Evolutionary conservation across 176 grass and related monocot genomes (phyloP).

Genomic region (Phragmites australis): DNA sequence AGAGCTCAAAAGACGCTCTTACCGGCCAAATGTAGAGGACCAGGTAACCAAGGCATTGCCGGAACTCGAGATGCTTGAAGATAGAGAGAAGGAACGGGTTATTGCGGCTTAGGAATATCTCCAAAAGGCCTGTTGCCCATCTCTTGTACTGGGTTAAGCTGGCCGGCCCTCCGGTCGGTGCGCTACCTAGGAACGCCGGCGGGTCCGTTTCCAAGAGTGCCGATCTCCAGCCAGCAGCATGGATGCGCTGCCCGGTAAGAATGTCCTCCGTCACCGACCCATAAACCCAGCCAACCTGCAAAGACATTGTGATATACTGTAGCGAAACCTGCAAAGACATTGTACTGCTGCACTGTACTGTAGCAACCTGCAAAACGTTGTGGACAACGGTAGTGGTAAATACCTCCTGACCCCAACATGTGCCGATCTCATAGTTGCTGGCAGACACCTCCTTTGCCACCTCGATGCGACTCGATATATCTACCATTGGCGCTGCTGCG

Average conservation of each 20-base stretch:
- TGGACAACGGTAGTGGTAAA: too few relatives aligned
- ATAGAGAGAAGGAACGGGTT: slow-evolving; percentile 24
- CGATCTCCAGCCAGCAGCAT: slow-evolving; percentile 14
- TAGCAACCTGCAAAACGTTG: not conserved
- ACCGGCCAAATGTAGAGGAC: not conserved
- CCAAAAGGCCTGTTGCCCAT: slow-evolving; percentile 48
- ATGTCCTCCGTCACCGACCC: slow-evolving; percentile 49
- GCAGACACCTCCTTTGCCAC: slow-evolving; percentile 22
- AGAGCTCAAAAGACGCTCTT: slow-evolving; percentile 46
- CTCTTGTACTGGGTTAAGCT: slow-evolving; percentile 56
- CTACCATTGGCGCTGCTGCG: not conserved
- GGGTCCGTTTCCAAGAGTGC: not conserved
- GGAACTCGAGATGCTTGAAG: slow-evolving; percentile 27
- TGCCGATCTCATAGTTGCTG: slow-evolving; percentile 31
- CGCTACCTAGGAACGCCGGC: slow-evolving; percentile 24
- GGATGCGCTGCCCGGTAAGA: slow-evolving; percentile 40
- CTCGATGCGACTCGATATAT: not conserved
- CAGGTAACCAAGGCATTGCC: slow-evolving; percentile 43
- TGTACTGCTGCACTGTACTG: not conserved
- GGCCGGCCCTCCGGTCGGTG: slow-evolving; percentile 33
- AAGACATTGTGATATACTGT: not conserved
- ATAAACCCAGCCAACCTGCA: slow-evolving; percentile 47
- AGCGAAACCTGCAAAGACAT: slow-evolving; percentile 3
- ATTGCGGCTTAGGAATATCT: slow-evolving; percentile 39
- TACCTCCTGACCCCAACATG: slow-evolving; percentile 46